These are phyloP conservation scores for Sutorius australiensis DNA, from an alignment of 768 basidiomycete species.

Conservation along the genomic window DNA sequence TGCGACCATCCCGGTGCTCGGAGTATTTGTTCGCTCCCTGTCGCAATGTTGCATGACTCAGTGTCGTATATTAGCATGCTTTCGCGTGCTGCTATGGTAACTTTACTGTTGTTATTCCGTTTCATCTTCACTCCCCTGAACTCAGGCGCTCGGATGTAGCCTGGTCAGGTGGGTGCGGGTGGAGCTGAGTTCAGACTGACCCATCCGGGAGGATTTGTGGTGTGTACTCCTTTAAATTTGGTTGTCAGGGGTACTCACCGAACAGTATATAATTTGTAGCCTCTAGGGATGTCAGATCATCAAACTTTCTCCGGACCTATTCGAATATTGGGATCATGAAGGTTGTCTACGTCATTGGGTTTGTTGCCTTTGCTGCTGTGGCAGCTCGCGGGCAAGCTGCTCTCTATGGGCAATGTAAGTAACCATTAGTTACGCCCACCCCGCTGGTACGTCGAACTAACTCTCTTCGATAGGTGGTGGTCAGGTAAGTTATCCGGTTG, in stretches of 20 bases:
- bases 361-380: background rate
- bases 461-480: slow-evolving; percentile 7
- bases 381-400: slow-evolving; percentile 6
- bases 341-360: background rate
- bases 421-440: background rate
- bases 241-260: background rate
- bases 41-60: background rate
- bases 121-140: background rate
- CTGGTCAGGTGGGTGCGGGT: background rate
- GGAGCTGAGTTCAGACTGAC: background rate
- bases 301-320: background rate
- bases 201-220: background rate
- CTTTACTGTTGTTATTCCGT: background rate
- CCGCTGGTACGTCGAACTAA: background rate
- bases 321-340: slow-evolving; percentile 1
- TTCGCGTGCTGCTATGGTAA: background rate
- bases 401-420: slow-evolving; percentile 11
- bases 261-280: slow-evolving; percentile 1
- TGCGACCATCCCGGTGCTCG: background rate
- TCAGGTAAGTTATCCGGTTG: background rate
- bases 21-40: background rate
- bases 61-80: background rate
- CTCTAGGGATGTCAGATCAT: background rate
- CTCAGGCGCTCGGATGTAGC: background rate
- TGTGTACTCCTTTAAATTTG: background rate